Evolutionary conservation across 139 green algal species (phyloP).

Genomic region (Chlamydomonas incerta): DNA sequence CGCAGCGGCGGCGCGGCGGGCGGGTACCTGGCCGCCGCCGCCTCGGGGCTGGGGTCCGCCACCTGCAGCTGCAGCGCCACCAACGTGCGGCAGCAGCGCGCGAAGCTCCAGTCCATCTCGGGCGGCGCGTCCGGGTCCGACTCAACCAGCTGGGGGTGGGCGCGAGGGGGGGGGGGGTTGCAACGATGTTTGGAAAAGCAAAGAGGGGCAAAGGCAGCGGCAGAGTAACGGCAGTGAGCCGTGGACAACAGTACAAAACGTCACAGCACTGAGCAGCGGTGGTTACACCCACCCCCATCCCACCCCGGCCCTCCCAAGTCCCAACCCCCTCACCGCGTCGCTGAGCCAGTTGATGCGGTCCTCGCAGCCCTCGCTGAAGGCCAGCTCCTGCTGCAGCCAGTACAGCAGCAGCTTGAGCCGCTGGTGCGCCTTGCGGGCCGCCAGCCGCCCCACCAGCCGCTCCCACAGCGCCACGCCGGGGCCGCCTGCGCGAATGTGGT

Average conservation of each 20-base stretch:
- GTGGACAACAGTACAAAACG: too few species aligned
- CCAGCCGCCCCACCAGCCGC: constrained; percentile 40
- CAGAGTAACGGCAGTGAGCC: too few species aligned
- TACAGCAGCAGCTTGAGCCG: constrained; percentile 52
- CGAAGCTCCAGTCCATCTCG: constrained; percentile 38
- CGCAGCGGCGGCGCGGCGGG: neutral
- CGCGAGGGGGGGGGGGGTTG: neutral
- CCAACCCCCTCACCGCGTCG: constrained; percentile 22
- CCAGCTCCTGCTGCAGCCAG: constrained; percentile 54
- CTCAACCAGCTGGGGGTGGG: constrained; percentile 33
- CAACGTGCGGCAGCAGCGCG: constrained; percentile 16
- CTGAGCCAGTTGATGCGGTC: constrained; percentile 40
- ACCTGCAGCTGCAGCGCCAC: constrained; percentile 29
- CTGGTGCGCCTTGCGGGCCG: constrained; percentile 40
- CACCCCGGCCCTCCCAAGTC: neutral
- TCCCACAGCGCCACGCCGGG: constrained; percentile 37
- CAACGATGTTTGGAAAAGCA: neutral
- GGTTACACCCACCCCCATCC: neutral
- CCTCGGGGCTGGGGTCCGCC: neutral
- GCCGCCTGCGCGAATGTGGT: neutral
- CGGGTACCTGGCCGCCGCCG: neutral
- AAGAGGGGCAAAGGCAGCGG: too few species aligned
- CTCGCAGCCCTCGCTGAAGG: constrained; percentile 55
- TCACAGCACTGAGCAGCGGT: too few species aligned
- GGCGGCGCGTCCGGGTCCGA: constrained; percentile 1